Conservation (phyloP, 306 rosid species). For the Urtica urens region DNA sequence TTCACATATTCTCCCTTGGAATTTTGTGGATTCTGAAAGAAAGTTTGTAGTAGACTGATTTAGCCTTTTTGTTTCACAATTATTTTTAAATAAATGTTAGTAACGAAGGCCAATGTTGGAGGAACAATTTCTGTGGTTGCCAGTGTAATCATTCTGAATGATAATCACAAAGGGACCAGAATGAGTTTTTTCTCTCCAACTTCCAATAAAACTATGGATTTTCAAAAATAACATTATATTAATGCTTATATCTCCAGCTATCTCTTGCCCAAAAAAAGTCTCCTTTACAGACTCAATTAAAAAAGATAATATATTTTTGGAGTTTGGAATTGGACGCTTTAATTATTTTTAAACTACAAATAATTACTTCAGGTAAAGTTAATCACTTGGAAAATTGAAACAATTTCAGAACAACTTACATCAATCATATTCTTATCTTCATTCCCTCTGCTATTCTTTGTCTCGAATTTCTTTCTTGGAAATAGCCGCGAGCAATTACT, state of each 20-base stretch:
- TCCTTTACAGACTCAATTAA: conserved; percentile 11
- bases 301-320: conserved; percentile 30
- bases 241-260: not conserved
- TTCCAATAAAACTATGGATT: conserved; percentile 20
- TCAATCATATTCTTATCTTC: conserved; percentile 28
- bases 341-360: conserved; percentile 1
- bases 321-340: not conserved
- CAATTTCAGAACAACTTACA: conserved; percentile 7
- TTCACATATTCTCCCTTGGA: conserved; percentile 3
- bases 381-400: conserved; percentile 7
- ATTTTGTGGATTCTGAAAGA: not conserved
- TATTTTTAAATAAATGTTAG: not conserved
- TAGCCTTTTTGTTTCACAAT: not conserved
- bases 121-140: conserved; percentile 88
- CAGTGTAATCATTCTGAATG: conserved; percentile 69
- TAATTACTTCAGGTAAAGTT: not conserved
- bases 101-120: conserved; percentile 29
- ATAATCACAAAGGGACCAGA: conserved; percentile 31
- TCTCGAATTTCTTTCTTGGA: conserved; percentile 23
- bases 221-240: not conserved
- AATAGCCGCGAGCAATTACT: conserved; percentile 28
- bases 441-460: conserved; percentile 2
- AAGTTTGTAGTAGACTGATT: not conserved
- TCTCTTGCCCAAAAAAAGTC: not conserved
- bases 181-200: conserved; percentile 24